Base-by-base conservation (phyloP, 2,329 filamentous ascomycete genomes). In the Malbranchea cinnamomea region DNA sequence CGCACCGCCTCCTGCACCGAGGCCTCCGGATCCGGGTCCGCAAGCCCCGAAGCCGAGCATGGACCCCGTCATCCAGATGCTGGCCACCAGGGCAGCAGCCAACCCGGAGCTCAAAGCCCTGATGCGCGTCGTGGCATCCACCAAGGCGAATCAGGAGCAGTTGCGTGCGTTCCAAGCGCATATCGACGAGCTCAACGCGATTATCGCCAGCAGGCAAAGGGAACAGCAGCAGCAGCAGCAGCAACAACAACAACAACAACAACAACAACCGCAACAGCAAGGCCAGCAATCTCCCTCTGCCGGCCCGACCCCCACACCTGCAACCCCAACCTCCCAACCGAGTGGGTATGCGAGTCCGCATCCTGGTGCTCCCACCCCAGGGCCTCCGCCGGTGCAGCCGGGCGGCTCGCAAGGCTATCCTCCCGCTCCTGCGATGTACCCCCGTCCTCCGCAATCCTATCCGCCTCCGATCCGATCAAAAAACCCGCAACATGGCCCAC, bases 51-150 rank as follows among this genome's bases (percentile, higher is more conserved):
- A 62, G 38, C 53, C 57, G 4, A 62, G 56, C 26, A 52, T 58
- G 6, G 62, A 65, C 35, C 62, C 62, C 6, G 62, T 65, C 20
- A 65, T 65, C 37, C 62, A 64, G 34, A 63, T 64, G 59, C 48
- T 65, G 27, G 62, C 62, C n/a, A 62, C 60, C 6, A 50, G 59
- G 37, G 62, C 62, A 14, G 60, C 61, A 4, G 53, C 59, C 6
- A 59, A 65, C 36, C 57, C 56, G 4, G 56, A 61, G 27, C 42
- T 65, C 20, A 65, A 65, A 38, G 58, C 59, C 4, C 41, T 65
- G 40, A 65, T 65, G 62, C 54, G 59, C 35, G 52, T 65, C 10
- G 62, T 65, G 15, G 62, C 62, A 3, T 60, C 59, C 4, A 63
- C 59, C 33, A 54, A 61, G 38, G 62, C 62, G 8, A 57, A 56